A percentile compares a stretch with the other conserved stretches of the same genome.
phyloP scores from a whole-genome alignment of 2,329 filamentous ascomycete species.

The Macrophomina phaseolina region DNA sequence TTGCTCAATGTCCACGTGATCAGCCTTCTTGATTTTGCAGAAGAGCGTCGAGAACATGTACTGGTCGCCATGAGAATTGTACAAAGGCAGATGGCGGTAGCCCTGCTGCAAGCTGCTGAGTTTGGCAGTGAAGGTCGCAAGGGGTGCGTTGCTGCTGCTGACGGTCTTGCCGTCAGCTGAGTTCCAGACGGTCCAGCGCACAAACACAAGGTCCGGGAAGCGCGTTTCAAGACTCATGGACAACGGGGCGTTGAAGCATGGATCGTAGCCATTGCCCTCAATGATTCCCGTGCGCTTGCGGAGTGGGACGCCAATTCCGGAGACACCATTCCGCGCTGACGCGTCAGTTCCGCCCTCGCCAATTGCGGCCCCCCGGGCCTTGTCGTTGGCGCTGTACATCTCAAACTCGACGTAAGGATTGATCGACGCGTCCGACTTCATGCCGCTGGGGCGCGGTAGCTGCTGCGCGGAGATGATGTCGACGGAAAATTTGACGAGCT shows the following conservation, averaged over 20 bases:
- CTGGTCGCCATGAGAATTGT: conserved; percentile 86
- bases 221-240: conserved; percentile 88
- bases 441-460: conserved; percentile 79
- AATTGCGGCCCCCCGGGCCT: conserved; percentile 73
- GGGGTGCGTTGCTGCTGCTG: conserved; percentile 62
- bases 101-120: conserved; percentile 87
- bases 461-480: conserved; percentile 94
- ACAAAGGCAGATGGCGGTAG: conserved; percentile 88
- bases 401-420: conserved; percentile 96
- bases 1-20: conserved; percentile 50
- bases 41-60: conserved; percentile 96
- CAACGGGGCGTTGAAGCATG: conserved; percentile 80
- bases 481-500: conserved; percentile 82
- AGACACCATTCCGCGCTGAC: conserved; percentile 67
- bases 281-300: conserved; percentile 81
- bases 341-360: conserved; percentile 70
- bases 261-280: conserved; percentile 91
- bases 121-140: conserved; percentile 93
- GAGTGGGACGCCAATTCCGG: conserved; percentile 73
- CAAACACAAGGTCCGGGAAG: conserved; percentile 89
- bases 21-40: conserved; percentile 77
- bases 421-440: conserved; percentile 75
- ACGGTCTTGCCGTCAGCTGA: conserved; percentile 73
- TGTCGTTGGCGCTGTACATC: conserved; percentile 92
- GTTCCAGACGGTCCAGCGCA: conserved; percentile 90